Percentiles rank a stretch among this genome's conserved stretches.
These are phyloP conservation scores for Cercospora sp. DNA, from an alignment of 2,329 filamentous ascomycete species.

Conservation along the genomic window DNA sequence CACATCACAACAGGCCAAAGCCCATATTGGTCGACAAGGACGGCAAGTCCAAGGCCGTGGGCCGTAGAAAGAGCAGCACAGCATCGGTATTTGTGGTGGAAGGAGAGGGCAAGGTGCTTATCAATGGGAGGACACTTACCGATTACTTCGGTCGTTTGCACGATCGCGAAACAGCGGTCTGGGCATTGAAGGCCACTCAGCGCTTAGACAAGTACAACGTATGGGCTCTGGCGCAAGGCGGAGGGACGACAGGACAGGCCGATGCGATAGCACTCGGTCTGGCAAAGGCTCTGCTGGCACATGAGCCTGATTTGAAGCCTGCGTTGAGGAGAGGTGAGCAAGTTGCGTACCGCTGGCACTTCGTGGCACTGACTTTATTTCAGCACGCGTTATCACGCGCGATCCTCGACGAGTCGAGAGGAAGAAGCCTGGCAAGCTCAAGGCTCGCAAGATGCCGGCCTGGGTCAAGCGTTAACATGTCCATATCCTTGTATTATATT, in stretches of 20 bases:
- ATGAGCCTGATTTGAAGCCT: slow-evolving; percentile 90
- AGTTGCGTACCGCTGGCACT: neutral
- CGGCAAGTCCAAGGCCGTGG: slow-evolving; percentile 77
- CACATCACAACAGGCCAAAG: slow-evolving; percentile 63
- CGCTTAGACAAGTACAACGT: slow-evolving; percentile 96
- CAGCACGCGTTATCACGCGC: slow-evolving; percentile 89
- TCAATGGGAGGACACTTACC: slow-evolving; percentile 85
- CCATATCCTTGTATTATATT: slow-evolving; percentile 18
- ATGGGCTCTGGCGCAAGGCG: slow-evolving; percentile 80
- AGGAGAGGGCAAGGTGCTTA: slow-evolving; percentile 81
- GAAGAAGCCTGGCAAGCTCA: slow-evolving; percentile 94
- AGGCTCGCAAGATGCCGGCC: slow-evolving; percentile 95
- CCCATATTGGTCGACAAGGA: slow-evolving; percentile 70
- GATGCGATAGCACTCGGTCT: slow-evolving; percentile 90
- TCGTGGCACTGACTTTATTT: slow-evolving; percentile 24
- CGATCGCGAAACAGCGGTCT: slow-evolving; percentile 90
- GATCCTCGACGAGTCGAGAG: slow-evolving; percentile 92
- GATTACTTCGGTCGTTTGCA: slow-evolving; percentile 84
- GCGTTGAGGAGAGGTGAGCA: slow-evolving; percentile 81
- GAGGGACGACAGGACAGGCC: slow-evolving; percentile 91
- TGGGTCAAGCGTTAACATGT: slow-evolving; percentile 79
- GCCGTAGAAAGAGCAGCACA: slow-evolving; percentile 81
- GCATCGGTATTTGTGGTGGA: slow-evolving; percentile 88
- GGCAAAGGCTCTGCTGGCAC: slow-evolving; percentile 80
- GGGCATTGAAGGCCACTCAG: slow-evolving; percentile 80